A percentile compares a stretch with the other conserved stretches of the same genome.
phyloP scores from a whole-genome alignment of 2,329 filamentous ascomycete species.

The Torrubiella hemipterigena region DNA sequence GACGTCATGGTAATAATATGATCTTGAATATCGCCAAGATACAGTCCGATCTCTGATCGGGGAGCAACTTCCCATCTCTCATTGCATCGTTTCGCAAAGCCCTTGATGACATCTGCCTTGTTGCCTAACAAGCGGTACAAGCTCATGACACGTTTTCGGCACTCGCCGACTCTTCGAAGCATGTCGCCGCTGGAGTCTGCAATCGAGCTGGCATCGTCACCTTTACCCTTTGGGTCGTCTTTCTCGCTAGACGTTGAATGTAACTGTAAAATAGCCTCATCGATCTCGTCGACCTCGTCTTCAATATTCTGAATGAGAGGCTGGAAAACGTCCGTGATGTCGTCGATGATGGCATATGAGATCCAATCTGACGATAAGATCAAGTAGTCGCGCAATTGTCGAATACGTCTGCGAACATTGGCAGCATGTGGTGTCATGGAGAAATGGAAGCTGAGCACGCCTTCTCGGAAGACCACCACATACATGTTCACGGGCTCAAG shows the following conservation, averaged over 20 bases:
- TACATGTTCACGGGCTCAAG: constrained; percentile 97
- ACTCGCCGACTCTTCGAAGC: constrained; percentile 84
- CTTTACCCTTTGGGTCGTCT: constrained; percentile 30
- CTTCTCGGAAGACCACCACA: constrained; percentile 90
- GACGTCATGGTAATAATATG: constrained; percentile 98
- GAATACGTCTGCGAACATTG: constrained; percentile 86
- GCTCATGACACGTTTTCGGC: constrained; percentile 94
- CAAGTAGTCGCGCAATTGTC: constrained; percentile 87
- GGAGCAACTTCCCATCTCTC: constrained; percentile 96
- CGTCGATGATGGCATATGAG: constrained; percentile 93
- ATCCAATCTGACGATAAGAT: constrained; percentile 95
- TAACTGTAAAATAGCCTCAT: constrained; percentile 76
- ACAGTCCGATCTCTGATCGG: constrained; percentile 90
- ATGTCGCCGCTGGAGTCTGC: constrained; percentile 58
- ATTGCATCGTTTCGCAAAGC: constrained; percentile 95
- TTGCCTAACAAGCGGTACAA: constrained; percentile 87
- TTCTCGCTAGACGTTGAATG: constrained; percentile 48
- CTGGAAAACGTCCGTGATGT: constrained; percentile 93
- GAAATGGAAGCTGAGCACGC: constrained; percentile 93
- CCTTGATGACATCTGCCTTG: constrained; percentile 98
- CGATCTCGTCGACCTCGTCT: constrained; percentile 93
- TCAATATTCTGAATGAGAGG: constrained; percentile 89
- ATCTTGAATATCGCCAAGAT: constrained; percentile 96
- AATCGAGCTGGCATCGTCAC: constrained; percentile 30
- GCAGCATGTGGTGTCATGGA: constrained; percentile 92